Evolutionary conservation across 2,329 filamentous ascomycete genomes (phyloP).

Genomic region (Gremmenia infestans): DNA sequence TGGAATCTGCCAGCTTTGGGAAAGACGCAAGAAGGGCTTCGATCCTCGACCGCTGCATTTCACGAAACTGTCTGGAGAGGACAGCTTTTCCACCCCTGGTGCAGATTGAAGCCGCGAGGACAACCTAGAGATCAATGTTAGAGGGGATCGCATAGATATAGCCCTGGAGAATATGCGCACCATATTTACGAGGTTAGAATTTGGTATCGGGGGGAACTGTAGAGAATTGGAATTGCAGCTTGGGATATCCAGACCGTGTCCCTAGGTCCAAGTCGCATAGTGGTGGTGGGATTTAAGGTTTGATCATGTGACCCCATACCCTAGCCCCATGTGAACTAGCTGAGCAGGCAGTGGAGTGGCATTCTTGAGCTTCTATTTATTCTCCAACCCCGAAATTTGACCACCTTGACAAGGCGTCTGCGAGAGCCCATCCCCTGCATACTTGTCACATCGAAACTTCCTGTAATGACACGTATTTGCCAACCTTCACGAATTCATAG

Average conservation of each 20-base stretch:
- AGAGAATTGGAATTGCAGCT: constrained; percentile 7
- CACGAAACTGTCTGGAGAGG: constrained; percentile 93
- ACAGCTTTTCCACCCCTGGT: constrained; percentile 97
- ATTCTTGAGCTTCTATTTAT: neutral
- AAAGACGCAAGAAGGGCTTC: constrained; percentile 96
- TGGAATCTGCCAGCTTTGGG: constrained; percentile 92
- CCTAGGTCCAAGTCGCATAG: neutral
- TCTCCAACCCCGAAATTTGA: neutral
- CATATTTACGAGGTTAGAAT: constrained; percentile 14
- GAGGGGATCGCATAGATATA: neutral
- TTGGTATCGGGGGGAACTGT: constrained; percentile 4
- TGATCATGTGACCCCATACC: neutral
- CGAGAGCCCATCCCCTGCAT: neutral
- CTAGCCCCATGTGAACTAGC: neutral
- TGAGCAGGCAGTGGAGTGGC: neutral
- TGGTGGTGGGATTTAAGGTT: neutral
- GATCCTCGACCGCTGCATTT: constrained; percentile 94
- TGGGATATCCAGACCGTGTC: constrained; percentile 1
- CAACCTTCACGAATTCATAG: neutral
- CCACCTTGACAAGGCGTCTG: neutral
- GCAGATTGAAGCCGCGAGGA: constrained; percentile 97
- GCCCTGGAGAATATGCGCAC: constrained; percentile 2
- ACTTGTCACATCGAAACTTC: neutral
- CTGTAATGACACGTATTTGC: neutral
- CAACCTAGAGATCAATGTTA: constrained; percentile 58